These are phyloP conservation scores for Candida parachauliodes DNA, from an alignment of 805 yeast species.

Conservation along the genomic window DNA sequence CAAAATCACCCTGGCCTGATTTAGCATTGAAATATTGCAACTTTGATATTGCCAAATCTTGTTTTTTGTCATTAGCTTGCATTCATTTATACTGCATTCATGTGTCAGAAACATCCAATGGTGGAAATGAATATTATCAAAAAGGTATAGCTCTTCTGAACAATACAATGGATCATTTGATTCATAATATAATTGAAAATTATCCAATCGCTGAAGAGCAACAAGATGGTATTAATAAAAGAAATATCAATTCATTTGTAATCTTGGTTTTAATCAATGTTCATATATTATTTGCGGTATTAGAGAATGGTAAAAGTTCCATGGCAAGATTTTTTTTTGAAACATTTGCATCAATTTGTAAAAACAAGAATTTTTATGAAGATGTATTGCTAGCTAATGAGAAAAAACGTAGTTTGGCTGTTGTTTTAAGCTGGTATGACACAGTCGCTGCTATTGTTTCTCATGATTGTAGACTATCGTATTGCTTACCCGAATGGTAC, in stretches of 20 bases:
- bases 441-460: slow-evolving; percentile 54
- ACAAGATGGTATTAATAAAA: slow-evolving; percentile 13
- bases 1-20: slow-evolving; percentile 60
- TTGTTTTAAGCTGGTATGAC: slow-evolving; percentile 59
- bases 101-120: slow-evolving; percentile 48
- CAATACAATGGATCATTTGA: slow-evolving; percentile 53
- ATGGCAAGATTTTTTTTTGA: slow-evolving; percentile 47
- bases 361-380: slow-evolving; percentile 39
- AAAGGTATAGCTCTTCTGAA: slow-evolving; percentile 54
- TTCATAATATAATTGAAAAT: slow-evolving; percentile 32
- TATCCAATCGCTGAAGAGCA: slow-evolving; percentile 2
- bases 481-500: slow-evolving; percentile 51
- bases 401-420: slow-evolving; percentile 46
- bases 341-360: slow-evolving; percentile 47
- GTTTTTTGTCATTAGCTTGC: slow-evolving; percentile 54
- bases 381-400: slow-evolving; percentile 38
- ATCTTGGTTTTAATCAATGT: slow-evolving; percentile 51
- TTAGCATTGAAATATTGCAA: slow-evolving; percentile 55
- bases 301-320: slow-evolving; percentile 54
- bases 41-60: slow-evolving; percentile 53
- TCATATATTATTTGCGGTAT: slow-evolving; percentile 49
- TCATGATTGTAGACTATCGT: slow-evolving; percentile 55
- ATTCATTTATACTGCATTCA: too few relatives aligned
- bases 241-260: slow-evolving; percentile 30
- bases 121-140: slow-evolving; percentile 48